Base-by-base conservation (phyloP, 345 rosid genomes). In the Citrus glauca region DNA sequence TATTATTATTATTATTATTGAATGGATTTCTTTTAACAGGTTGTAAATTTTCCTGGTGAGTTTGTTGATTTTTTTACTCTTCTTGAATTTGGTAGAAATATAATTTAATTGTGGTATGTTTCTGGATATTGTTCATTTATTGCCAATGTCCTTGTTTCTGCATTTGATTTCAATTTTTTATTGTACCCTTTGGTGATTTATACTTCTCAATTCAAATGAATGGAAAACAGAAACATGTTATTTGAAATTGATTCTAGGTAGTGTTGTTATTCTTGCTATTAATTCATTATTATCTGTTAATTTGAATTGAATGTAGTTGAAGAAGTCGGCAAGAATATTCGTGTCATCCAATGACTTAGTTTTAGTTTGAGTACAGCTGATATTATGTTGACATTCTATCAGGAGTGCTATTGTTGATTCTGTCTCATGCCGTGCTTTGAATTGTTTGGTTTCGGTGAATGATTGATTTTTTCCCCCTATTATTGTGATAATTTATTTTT, bases 1-100 rank as follows among this genome's bases (percentile, higher is more conserved):
- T 80, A 2, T 42, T 42, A 42, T 42, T 42, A 42, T 42, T 42
- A 10, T 42, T 42, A 2, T 42, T 42, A 10, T 78, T 6, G 70
- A 65, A 75, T 79, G 74, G 74, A 27, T 32, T 65, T 73, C 50
- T 76, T 64, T 67, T 81, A 35, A 53, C 30, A n/a, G 69, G 28
- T 32, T 42, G 72, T 65, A 24, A 33, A 13, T 17, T 48, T 77
- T 77, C 24, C 67, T 22, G 72, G 81, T 78, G 55, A 70, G 53
- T 62, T 63, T 71, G 0, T 25, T 70, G 14, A 50, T 45, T 28
- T 75, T 28, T 66, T 13, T 19, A 16, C 33, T 53, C 28, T 45
- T 48, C 13, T 61, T 30, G 38, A 59, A 61, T 67, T 35, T 69
- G 22, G 22, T 69, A 42, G 62, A 61, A 17, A 66, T 9, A 10